Evolutionary conservation across 73 alveolate genomes (phyloP), one percentile per base, ranked within the genome.

Genomic region (Symbiodinium pilosum): DNA sequence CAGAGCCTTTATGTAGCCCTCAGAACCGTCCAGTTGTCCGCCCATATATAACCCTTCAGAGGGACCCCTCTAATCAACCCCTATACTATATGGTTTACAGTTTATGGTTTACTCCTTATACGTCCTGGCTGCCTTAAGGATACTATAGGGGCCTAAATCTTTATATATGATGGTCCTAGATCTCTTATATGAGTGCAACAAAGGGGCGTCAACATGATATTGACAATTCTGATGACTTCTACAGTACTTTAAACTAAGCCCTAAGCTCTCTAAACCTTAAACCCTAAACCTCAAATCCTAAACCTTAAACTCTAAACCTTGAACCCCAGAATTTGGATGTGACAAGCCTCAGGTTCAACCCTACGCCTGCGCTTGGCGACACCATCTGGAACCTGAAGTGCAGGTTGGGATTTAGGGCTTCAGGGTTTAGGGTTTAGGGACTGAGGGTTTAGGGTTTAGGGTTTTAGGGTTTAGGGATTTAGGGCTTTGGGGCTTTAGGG

Each of bases 301-400:
- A 21, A 64, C 38, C 77, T 2, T 30, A 24, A 64, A 24, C 59
- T 14, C 59, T 47, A 47, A 47, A 47, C 73, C 73, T 32, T 56
- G 32, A 56, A 16, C 73, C 73, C 73, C 32, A 12, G 21, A 56
- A 3, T 20, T 51, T 51, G 68, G 68, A n/a, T n/a, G n/a, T n/a
- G n/a, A n/a, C n/a, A 24, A 51, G 21, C 28, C 75, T 56, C 75
- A 56, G 75, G 47, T 89, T 89, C 77, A 89, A 89, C 26, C 96
- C 96, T 4, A 89, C 83, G 77, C 96, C 96, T 38, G 75, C 41
- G 11, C 43, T 89, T 30, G 96, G 96, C 34, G 64, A 43, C 75
- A 89, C 96, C 42, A 89, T 89, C 83, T 89, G 96, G 96, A 89
- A 89, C 75, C 96, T 89, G 39, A 89, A 89, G 51, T 89, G 96